These are phyloP conservation scores for Verticillium isaacii DNA, from an alignment of 2,329 filamentous ascomycete genomes.

Conservation along the genomic window DNA sequence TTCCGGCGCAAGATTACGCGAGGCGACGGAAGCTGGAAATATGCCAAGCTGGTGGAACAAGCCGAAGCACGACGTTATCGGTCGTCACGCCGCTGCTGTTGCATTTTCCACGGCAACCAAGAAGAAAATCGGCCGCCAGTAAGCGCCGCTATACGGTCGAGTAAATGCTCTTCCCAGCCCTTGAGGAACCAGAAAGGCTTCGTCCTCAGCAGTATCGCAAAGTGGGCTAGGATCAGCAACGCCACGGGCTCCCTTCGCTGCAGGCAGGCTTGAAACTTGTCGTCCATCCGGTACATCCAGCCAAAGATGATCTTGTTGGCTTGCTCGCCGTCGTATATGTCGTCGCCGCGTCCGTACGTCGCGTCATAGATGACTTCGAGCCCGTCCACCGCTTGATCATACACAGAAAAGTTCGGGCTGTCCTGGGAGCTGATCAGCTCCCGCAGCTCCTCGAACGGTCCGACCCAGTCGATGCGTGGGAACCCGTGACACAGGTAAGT, in stretches of 20 bases:
- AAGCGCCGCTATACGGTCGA: not conserved
- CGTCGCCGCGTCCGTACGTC: slow-evolving; percentile 10
- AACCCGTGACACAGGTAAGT: not conserved
- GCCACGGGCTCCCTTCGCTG: slow-evolving; percentile 20
- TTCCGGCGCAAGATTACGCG: no score
- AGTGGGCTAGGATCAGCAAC: slow-evolving; percentile 9
- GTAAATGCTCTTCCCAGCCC: slow-evolving; percentile 6
- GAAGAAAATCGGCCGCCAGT: not conserved
- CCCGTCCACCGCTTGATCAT: not conserved
- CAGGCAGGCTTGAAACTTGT: slow-evolving; percentile 19
- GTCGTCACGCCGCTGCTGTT: not conserved
- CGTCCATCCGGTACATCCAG: slow-evolving; percentile 22
- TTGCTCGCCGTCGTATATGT: slow-evolving; percentile 11
- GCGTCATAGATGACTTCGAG: slow-evolving; percentile 2
- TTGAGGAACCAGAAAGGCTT: slow-evolving; percentile 4
- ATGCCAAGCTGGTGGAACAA: no score
- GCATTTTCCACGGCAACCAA: not conserved
- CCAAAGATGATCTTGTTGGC: slow-evolving; percentile 17
- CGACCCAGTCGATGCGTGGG: slow-evolving; percentile 6
- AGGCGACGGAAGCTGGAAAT: no score
- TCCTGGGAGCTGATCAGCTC: slow-evolving; percentile 7
- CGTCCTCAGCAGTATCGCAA: slow-evolving; percentile 2
- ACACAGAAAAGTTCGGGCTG: not conserved
- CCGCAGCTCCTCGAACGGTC: slow-evolving; percentile 7
- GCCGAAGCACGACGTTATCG: not conserved